phyloP scores from a whole-genome alignment of 2,329 filamentous ascomycete species.

The Penicillium sclerotiorum region DNA sequence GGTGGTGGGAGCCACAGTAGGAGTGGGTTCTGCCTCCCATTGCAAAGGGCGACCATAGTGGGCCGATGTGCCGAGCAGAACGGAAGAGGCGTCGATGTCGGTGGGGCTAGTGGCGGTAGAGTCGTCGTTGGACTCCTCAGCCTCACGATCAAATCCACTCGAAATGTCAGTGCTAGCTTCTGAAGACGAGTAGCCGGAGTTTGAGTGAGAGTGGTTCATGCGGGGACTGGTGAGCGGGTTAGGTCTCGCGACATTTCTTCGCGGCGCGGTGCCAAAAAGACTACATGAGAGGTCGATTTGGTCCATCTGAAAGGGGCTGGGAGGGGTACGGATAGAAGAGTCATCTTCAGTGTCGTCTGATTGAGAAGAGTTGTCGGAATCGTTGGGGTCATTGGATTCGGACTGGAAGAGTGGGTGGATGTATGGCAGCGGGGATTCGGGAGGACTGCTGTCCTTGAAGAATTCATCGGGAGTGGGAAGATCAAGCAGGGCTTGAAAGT shows the following conservation, averaged over 20 bases:
- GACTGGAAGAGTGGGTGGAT: background rate
- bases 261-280: background rate
- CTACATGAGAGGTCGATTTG: background rate
- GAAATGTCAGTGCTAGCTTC: too few relatives aligned
- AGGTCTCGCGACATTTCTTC: background rate
- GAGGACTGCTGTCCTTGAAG: conserved; percentile 1
- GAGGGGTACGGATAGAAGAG: background rate
- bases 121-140: background rate
- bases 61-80: conserved; percentile 27
- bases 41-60: conserved; percentile 26
- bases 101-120: conserved; percentile 6
- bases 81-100: conserved; percentile 7
- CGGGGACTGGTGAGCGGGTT: background rate
- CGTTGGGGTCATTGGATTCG: too few relatives aligned
- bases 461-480: conserved; percentile 21
- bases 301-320: background rate
- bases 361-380: too few relatives aligned
- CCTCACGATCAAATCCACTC: background rate
- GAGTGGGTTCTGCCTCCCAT: conserved; percentile 26
- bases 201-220: background rate
- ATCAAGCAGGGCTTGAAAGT: conserved; percentile 31
- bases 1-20: conserved; percentile 15
- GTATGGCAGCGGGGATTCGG: conserved; percentile 16
- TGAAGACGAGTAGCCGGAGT: too few relatives aligned
- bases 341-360: too few relatives aligned